Evolutionary conservation across 2,329 filamentous ascomycete genomes (phyloP), one percentile per base, ranked within the genome.

Genomic region (Ascochyta clinopodiicola): DNA sequence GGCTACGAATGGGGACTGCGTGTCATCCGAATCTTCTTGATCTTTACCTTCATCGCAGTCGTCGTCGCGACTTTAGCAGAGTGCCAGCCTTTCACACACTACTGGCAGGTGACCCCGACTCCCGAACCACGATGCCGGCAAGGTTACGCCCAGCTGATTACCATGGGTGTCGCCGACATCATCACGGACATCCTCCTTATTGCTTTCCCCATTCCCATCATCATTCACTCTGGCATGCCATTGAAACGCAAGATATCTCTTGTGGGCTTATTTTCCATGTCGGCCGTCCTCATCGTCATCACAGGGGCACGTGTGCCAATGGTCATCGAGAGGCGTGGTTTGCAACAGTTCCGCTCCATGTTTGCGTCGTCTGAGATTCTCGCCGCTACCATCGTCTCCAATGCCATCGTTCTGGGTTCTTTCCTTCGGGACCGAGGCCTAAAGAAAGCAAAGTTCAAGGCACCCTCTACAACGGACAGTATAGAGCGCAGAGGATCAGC

Each of bases 361-460:
- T 82, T 96, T 61, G 95, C 95, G 4, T 96, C 93, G 0, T 82
- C 96, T 17, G 95, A 99, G 71, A 89, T 98, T 7, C 82, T 98
- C 1, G 93, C 94, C 45, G 93, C 95, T 5, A 91, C 93, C 0
- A 86, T 87, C 0, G 89, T 96, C 0, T 91, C 94, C 12, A 99
- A 98, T 72, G 88, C 89, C 3, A 82, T 99, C 19, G 90, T 97
- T 1, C 84, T 99, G 2, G 94, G 94, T 12, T 96, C 93, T 0
- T 98, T 98, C 69, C 87, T 98, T 25, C 86, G 94, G 13, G 94
- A 98, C 72, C 86, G 91, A 48, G 95, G 95, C 24, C 80, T 92
- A 36, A 98, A 98, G 81, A 96, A 96, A 77, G 50, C 66, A 25
- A 95, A 92, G 71, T 97, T 90, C 78, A 88, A 88, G 65, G 72